Conservation (phyloP, 164 flowering plant genomes). For the Cinnamomum chago region DNA sequence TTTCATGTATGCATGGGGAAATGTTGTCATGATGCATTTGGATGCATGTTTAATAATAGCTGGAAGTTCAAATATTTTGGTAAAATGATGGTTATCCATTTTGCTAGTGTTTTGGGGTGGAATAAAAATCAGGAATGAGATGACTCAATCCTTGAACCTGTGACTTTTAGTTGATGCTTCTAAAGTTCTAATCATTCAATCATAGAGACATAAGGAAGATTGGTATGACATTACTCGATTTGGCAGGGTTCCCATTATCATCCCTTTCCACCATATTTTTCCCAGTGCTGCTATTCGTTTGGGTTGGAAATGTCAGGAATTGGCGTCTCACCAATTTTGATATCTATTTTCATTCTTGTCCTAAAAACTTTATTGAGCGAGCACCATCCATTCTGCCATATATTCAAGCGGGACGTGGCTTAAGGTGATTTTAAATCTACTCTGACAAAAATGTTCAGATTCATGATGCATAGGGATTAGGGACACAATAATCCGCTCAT, state of each 20-base stretch:
- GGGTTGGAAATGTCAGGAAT: neutral
- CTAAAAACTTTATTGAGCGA: neutral
- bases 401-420: neutral
- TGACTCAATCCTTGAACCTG: neutral
- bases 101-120: neutral
- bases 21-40: neutral
- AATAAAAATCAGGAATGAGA: neutral
- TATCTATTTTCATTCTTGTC: neutral
- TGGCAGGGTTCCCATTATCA: neutral
- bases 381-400: neutral
- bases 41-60: neutral
- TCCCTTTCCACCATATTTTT: neutral
- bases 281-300: neutral
- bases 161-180: neutral
- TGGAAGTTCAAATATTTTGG: neutral
- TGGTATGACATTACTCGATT: too few relatives aligned
- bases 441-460: neutral
- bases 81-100: neutral
- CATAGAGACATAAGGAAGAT: too few relatives aligned
- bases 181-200: neutral
- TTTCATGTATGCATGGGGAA: neutral
- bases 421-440: neutral
- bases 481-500: neutral
- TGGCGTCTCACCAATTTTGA: neutral
- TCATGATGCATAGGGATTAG: neutral